Base-by-base conservation (phyloP, 2,329 filamentous ascomycete species). In the Fusarium nelsonii region DNA sequence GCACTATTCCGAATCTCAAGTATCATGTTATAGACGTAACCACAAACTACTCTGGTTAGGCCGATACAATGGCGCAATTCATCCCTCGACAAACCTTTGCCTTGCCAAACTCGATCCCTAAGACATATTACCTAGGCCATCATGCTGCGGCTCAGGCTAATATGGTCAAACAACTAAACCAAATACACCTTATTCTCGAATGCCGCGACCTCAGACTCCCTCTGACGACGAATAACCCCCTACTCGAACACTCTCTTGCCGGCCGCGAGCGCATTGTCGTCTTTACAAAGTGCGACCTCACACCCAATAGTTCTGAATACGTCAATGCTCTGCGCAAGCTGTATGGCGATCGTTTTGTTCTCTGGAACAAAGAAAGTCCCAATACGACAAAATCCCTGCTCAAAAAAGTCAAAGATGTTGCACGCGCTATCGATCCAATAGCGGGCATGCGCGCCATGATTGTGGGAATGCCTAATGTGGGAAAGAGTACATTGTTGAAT, bases 381-480 rank as follows among this genome's bases (percentile, higher is more conserved):
- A 52, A 69, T 4, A 76, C 76, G 32, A 82, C 84, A 11, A 71
- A 70, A 7, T 55, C 70, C 4, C 77, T 88, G 5, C 76, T 88
- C 12, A 68, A 67, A 18, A 74, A 77, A 33, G 75, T 82, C 18
- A 77, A 76, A 37, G 70, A 77, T 39, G 64, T 75, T 18, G 79
- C 79, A 18, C 63, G 54, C 16, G 68, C 65, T 3, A 69, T 78
- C 20, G 78, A 89, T 72, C 87, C 87, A 23, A 81, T 98, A n/a
- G 90, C 92, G 9, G 94, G 94, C n/a, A 87, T 93, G 71, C 88
- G 94, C 49, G 88, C 94, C 58, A 87, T 99, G 78, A 88, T 98
- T 1, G 94, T 98, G 15, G 96, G 96, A 57, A 97, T 99, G 94
- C 96, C 96, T 36, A 99, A 99, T 77, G 93, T 97, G 1, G 96